Evolutionary conservation across 345 rosid species (phyloP), one percentile per base, ranked within the genome.

Genomic region (Psidium guajava): DNA sequence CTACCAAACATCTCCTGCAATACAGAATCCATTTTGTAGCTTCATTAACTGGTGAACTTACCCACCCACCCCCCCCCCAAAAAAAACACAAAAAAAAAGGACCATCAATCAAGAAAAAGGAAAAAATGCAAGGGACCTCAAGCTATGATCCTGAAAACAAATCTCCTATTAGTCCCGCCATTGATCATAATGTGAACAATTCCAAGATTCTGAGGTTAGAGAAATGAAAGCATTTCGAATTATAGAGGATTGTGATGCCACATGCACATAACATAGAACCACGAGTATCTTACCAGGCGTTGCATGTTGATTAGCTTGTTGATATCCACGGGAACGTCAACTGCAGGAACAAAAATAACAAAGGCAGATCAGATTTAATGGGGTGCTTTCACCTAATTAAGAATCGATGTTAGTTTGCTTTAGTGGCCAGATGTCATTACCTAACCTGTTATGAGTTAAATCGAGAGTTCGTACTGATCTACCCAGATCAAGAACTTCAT

Each of bases 381-480:
- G 55, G 27, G 15, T 52, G n/a, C 54, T 20, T 27, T 20, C 40
- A 28, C 32, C 27, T 50, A 53, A 81, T 32, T 54, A 53, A 40
- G 44, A 6, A 54, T 44, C 21, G 8, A 20, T 22, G 16, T 56
- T 28, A 27, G 44, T 55, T 27, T 5, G 53, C 50, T 73, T 9
- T 40, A 47, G 59, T 69, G 40, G 82, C 50, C 81, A 42, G 49
- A 82, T 32, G 57, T n/a, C 40, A 86, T 88, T 92, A 97, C 99
- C 93, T 87, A 97, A 85, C 90, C 93, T 95, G 88, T 97, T 97
- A 91, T 88, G 94, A 28, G 99, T 93, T 82, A 97, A 90, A 88
- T 97, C 99, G 22, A 97, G 95, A 85, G 98, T 95, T 51, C 98
- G 96, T 61, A 97, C 98, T 21, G 94, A 88, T 87, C 89, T 93